These are phyloP conservation scores for Salix dunnii DNA, from an alignment of 345 rosid species.

Conservation along the genomic window DNA sequence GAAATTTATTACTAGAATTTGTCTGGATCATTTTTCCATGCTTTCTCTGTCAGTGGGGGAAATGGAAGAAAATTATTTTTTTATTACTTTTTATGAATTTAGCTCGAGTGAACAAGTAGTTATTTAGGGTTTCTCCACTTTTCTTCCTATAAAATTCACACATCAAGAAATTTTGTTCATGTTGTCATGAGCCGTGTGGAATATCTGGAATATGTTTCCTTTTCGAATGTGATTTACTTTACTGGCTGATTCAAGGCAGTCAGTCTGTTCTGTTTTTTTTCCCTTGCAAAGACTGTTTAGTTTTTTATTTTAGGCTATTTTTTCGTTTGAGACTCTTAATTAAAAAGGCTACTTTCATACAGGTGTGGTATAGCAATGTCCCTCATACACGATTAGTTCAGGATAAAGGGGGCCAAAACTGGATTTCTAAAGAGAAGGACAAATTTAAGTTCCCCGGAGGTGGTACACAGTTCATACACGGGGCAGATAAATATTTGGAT, in stretches of 20 bases:
- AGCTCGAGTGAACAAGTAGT: neutral
- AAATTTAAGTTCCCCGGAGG: conserved; percentile 97
- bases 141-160: neutral
- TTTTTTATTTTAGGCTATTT: neutral
- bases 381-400: conserved; percentile 83
- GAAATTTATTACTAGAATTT: neutral
- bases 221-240: neutral
- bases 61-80: neutral
- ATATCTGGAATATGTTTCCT: neutral
- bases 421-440: conserved; percentile 69
- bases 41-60: neutral
- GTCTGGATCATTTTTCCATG: neutral
- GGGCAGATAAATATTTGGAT: conserved; percentile 85
- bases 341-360: conserved; percentile 16
- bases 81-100: neutral
- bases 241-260: neutral
- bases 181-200: neutral
- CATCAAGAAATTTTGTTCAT: neutral
- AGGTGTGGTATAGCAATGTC: conserved; percentile 91
- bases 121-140: neutral
- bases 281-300: neutral
- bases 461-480: conserved; percentile 96
- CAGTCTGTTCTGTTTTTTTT: neutral
- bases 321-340: neutral
- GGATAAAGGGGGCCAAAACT: conserved; percentile 97